Base-by-base conservation (phyloP, 768 basidiomycete species). In the Dacryopinax spathularia region DNA sequence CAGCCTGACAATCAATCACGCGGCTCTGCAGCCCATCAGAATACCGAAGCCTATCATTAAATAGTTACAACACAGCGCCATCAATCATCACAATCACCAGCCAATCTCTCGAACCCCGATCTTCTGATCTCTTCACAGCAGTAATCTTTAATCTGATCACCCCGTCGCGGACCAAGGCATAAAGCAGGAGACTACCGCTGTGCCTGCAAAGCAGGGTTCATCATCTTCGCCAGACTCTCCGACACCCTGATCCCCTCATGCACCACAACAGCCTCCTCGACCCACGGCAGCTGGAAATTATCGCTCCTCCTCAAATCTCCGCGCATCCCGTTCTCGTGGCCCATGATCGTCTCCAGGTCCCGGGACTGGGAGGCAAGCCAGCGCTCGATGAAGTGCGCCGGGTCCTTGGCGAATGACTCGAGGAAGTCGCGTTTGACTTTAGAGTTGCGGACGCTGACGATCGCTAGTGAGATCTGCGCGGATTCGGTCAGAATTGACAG, bases 291-390 rank as follows among this genome's bases (percentile, higher is more conserved):
- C 66, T 81, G 79, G 81, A 96, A 97, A 75, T 92, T 88, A 72
- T 96, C 92, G 70, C 89, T 92, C 61, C 91, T 77, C 66, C 86
- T 81, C 62, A 96, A 75, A 71, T 96, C 92, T 1, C 91, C 91
- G 43, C 73, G 70, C 48, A 56, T 56, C 13, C 48, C 48, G 29
- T 31, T 56, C 60, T 78, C 75, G 71, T 87, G 90, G 33, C 91
- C 91, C n/a, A 96, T 78, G 64, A 94, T 80, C 64, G 83, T 87
- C 75, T 94, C 91, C 43, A 97, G 73, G 74, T 97, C 94, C 15
- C 91, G 81, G 56, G 91, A 89, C 72, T 97, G 94, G 1, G 89
- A 92, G 68, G 88, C 88, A 18, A 97, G 73, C 91, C 91, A 96
- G 1, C 84, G 87, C 70, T 93, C 87, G 63, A 93, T 88, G 72